Base-by-base conservation (phyloP, 129 eudicot genomes). In the Pittosporum tobira region DNA sequence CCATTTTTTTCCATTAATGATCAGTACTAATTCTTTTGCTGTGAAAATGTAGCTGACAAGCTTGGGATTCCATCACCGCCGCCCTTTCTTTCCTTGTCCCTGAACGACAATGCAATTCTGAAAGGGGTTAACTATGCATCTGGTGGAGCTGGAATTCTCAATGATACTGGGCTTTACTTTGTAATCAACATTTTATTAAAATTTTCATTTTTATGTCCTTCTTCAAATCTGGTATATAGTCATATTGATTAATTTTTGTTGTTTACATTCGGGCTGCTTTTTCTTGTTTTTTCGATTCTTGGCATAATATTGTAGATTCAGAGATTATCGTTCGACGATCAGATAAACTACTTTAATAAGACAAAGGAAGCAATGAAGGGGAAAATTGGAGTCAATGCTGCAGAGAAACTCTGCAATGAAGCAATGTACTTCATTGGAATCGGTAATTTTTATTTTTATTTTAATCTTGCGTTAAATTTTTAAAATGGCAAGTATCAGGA, bases 61-160 rank as follows among this genome's bases (percentile, higher is more conserved):
- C 94, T 89, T 11, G 88, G 97, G 27, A 79, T 85, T 36, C 61
- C 82, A 48, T 62, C 97, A 15, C 95, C 97, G 0, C 97, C 93
- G 14, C 85, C 97, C 14, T 89, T 76, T 73, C 82, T 89, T 57
- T 89, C 97, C 2, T 51, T 89, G 59, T 47, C 77, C 20, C 73
- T 74, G 36, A 56, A 49, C 13, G 95, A 82, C 40, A 88, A 85
- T 73, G 79, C 77, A 0, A 57, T 89, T 50, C 65, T 89, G 15
- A 77, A 77, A 68, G 97, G 97, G 31, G 88, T 85, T 45, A 89
- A 89, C 61, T 89, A 89, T 53, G 97, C 97, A 25, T 89, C 97
- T 3, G 97, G 97, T 29, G 97, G 97, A 52, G 97, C 97, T 44
- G 97, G 97, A 14, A 89, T 89, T 76, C 82, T 89, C 29, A 89